Base-by-base conservation (phyloP, 2,329 filamentous ascomycete genomes). In the Colletotrichum lentis region DNA sequence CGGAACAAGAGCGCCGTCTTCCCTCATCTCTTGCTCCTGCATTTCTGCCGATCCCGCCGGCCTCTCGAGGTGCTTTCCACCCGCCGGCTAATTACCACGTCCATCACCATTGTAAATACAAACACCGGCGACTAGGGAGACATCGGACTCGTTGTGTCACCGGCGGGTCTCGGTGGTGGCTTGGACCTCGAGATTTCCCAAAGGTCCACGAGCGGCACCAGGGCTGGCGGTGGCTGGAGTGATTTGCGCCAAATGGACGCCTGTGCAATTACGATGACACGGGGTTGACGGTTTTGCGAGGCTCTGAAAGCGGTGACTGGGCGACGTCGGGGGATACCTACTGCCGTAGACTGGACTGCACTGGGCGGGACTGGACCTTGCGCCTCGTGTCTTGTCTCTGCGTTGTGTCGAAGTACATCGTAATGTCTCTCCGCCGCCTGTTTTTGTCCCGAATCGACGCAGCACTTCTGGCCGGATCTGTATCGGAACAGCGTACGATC, bases 251-350 rank as follows among this genome's bases (percentile, higher is more conserved):
- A 53, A 67, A 69, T 63, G 57, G 53, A 39, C 46, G 39, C 39
- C 46, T 43, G 54, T 52, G 22, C 53, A 63, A 67, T 63, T 57
- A 46, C 64, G 41, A 67, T 63, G 67, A 69, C 67, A 59, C 56
- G 39, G 7, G 57, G 35, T 46, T 46, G 57, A 43, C 57, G 22
- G 52, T 47, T 47, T 46, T 58, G 64, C 52, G 35, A 69, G 57
- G 67, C 67, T 63, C 63, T 58, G 67, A 68, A 69, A 69, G 54
- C 67, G 67, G 67, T 53, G 35, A 43, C 44, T 37, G 31, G 31
- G 44, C 56, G 49, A 46, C 44, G 56, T 22, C 8, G 8, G 31
- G 8, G 31, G 31, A 35, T 35, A 35, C 31, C 8, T 35, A 35
- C 31, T 7, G 16, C 35, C 16, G 37, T 27, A 35, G 47, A 52